These are phyloP conservation scores for Metarhizium robertsii DNA, from an alignment of 2,329 filamentous ascomycete genomes.

Conservation along the genomic window DNA sequence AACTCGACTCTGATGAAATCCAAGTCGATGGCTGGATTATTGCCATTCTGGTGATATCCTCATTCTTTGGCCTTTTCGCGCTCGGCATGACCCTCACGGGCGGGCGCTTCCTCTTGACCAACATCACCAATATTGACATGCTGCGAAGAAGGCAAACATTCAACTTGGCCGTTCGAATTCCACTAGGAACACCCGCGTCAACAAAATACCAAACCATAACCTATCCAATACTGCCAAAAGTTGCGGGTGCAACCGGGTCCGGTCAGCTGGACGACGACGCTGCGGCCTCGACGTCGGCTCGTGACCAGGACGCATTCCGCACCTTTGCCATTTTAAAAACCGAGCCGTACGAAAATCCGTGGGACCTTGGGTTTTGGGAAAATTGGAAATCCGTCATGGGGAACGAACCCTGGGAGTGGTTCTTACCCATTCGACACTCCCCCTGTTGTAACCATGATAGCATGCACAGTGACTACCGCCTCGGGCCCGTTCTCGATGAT, in stretches of 20 bases:
- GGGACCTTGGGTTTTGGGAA: conserved; percentile 59
- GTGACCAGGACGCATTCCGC: conserved; percentile 42
- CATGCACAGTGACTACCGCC: conserved; percentile 56
- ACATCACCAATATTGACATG: conserved; percentile 79
- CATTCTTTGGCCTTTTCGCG: conserved; percentile 73
- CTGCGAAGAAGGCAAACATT: conserved; percentile 55
- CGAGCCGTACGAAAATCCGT: conserved; percentile 70
- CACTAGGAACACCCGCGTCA: conserved; percentile 33
- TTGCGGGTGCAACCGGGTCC: conserved; percentile 12
- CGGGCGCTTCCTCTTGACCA: conserved; percentile 58
- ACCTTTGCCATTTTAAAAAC: conserved; percentile 75
- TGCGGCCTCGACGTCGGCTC: conserved; percentile 2
- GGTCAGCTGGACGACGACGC: background rate
- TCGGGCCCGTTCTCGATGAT: conserved; percentile 51
- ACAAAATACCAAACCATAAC: conserved; percentile 42
- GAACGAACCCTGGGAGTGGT: conserved; percentile 60
- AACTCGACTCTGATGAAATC: conserved; percentile 28
- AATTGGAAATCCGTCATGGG: conserved; percentile 84
- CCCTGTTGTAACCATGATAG: conserved; percentile 64
- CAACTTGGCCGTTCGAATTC: conserved; percentile 66
- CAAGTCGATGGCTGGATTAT: conserved; percentile 51
- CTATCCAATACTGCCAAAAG: conserved; percentile 38
- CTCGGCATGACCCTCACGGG: conserved; percentile 68
- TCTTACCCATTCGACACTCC: conserved; percentile 65
- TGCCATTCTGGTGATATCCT: conserved; percentile 55